Base-by-base conservation (phyloP, 2,329 filamentous ascomycete species). In the Aspergillus udagawae region DNA sequence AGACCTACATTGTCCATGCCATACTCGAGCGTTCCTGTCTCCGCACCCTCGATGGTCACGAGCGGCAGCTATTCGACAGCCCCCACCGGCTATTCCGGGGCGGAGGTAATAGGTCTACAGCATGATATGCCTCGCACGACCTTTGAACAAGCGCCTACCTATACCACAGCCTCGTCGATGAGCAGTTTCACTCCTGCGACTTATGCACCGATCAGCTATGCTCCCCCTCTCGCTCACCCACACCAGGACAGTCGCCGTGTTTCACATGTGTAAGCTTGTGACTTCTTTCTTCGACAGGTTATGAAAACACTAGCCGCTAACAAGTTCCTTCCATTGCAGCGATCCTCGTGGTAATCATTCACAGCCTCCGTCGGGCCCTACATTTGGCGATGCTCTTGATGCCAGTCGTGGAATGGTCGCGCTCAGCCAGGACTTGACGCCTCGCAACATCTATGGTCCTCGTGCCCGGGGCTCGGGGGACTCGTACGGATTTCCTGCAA, bases 321-420 rank as follows among this genome's bases (percentile, higher is more conserved):
- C 63, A 27, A 32, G 17, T 52, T 35, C 27, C 21, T 52, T 53
- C 9, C 14, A 25, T 23, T 61, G 52, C 54, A 74, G 69, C 63
- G 72, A 77, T 56, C 65, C 69, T 57, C 73, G 69, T 52, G 69
- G 72, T 49, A 59, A 67, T 35, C 68, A 71, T 48, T 66, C 75
- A 10, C 69, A 73, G 82, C 68, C 83, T 79, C 86, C 80, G 74
- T 69, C 75, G 51, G 80, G 82, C 55, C 82, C 88, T 65, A 88
- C 87, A 66, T 95, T 92, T 73, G 90, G 88, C 64, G 93, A 97
- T 71, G 91, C 91, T 28, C 86, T 97, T 56, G 93, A 97, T 73
- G 92, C 92, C 25, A 92, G 92, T 72, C 89, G 94, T 60, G 91
- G 92, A 65, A 97, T 97, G 90, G 84, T 97, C 27, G 91, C 92